These are phyloP conservation scores for Alternaria sp. DNA, from an alignment of 2,329 filamentous ascomycete genomes.

Conservation along the genomic window DNA sequence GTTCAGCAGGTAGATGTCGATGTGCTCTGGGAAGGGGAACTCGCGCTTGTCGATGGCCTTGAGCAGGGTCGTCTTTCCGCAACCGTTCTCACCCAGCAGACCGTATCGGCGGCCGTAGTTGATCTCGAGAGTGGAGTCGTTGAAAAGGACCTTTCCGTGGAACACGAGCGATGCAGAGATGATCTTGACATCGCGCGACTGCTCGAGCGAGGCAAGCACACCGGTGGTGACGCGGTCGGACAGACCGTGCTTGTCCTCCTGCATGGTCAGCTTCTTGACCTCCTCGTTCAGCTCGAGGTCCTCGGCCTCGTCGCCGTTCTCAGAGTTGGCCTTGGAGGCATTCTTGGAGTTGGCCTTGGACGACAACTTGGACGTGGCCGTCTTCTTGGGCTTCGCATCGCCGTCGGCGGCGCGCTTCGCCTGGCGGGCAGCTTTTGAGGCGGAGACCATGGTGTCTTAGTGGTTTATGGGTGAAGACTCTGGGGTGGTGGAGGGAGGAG, in stretches of 20 bases:
- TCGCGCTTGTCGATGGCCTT: slow-evolving; percentile 94
- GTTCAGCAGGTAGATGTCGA: slow-evolving; percentile 98
- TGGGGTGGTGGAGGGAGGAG: slow-evolving; percentile 26
- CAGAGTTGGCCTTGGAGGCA: slow-evolving; percentile 68
- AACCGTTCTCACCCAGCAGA: slow-evolving; percentile 97
- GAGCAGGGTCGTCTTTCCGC: slow-evolving; percentile 96
- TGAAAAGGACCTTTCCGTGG: slow-evolving; percentile 96
- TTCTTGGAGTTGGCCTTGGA: slow-evolving; percentile 71
- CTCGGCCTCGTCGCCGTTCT: slow-evolving; percentile 73
- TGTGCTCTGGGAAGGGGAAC: slow-evolving; percentile 92
- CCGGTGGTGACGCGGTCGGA: slow-evolving; percentile 98
- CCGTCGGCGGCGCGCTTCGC: slow-evolving; percentile 64
- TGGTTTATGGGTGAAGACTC: slow-evolving; percentile 20
- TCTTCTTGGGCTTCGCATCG: slow-evolving; percentile 78
- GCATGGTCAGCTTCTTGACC: slow-evolving; percentile 85
- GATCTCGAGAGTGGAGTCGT: slow-evolving; percentile 90
- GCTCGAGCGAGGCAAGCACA: slow-evolving; percentile 83
- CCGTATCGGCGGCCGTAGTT: slow-evolving; percentile 93
- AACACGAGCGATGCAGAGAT: slow-evolving; percentile 92
- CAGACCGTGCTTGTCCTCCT: slow-evolving; percentile 95
- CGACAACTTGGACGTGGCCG: slow-evolving; percentile 71
- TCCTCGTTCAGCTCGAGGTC: slow-evolving; percentile 71
- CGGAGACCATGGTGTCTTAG: slow-evolving; percentile 65
- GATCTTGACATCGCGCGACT: slow-evolving; percentile 96
- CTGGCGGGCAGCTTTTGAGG: slow-evolving; percentile 71